Base-by-base conservation (phyloP, 1,139 yeast genomes). In the Meyerozyma carpophila region DNA sequence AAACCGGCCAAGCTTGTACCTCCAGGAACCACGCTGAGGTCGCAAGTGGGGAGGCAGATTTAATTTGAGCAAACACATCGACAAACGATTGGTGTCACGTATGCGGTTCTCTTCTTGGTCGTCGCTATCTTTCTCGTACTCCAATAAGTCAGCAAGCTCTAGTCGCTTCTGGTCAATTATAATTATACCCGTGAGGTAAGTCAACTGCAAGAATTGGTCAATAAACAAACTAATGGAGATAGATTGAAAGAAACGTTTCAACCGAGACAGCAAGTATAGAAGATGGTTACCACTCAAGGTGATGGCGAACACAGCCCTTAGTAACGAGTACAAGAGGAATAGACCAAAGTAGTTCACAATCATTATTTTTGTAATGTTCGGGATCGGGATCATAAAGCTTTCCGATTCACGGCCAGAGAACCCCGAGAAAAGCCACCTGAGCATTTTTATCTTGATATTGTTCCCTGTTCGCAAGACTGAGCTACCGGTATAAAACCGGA, bases 141-240 rank as follows among this genome's bases (percentile, higher is more conserved):
- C 46, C 32, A 78, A 53, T 31, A 81, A 58, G 47, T 82, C 88
- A 9, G 77, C 76, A 18, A 84, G 66, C 53, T 84, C 90, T 36
- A 75, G 61, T 44, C 89, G 70, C 39, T 81, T 75, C 40, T 83
- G 65, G 62, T 88, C 95, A 39, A 87, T 75, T 26, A 83, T 73
- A 14, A 86, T 62, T 0, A 84, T 77, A 0, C 90, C 82, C 1
- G 81, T 67, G 47, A 85, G 76, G 57, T 71, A 85, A 0, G 91
- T 77, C 42, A 79, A 55, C 51, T 83, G 89, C 40, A 87, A 62
- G 3, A 73, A 45, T 51, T 78, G 81, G 52, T 84, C 89, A 36
- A 82, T 59, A 1, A 77, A 32, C 26, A 84, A 54, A 0, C 82
- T 73, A 32, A 72, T 43, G 2, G 57, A 47, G 2, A 61, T 43